Percentiles rank a stretch among this genome's conserved stretches.
Conservation (phyloP, 345 rosid species). For the Citrus hindsii region DNA sequence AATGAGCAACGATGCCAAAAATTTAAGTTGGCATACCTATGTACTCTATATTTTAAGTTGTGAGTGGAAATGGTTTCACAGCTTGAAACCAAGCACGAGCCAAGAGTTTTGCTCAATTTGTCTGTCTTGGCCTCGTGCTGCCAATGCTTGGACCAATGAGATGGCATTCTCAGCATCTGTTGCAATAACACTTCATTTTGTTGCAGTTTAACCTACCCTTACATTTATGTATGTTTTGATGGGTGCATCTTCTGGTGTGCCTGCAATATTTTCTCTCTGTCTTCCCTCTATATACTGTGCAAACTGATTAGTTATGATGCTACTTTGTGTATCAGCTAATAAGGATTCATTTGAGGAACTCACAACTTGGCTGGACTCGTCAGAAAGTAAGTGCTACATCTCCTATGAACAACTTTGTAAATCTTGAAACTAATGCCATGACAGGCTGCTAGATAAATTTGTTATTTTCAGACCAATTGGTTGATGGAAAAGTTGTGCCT, state of each 20-base stretch:
- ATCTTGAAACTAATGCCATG: background rate
- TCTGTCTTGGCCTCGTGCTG: background rate
- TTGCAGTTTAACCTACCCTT: background rate
- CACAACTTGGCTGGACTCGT: constrained; percentile 57
- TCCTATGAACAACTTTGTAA: background rate
- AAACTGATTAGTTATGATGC: constrained; percentile 8
- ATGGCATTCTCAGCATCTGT: background rate
- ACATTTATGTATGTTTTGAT: background rate
- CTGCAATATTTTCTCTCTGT: background rate
- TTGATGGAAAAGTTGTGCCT: constrained; percentile 17
- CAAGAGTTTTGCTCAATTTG: background rate
- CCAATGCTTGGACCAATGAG: background rate
- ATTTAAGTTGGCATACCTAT: background rate
- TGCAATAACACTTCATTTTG: background rate
- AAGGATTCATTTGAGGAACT: constrained; percentile 45
- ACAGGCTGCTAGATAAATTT: constrained; percentile 16
- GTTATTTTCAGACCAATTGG: constrained; percentile 11
- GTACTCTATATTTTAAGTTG: background rate
- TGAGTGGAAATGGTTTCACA: background rate
- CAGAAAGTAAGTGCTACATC: constrained; percentile 48
- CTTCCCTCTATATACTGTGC: background rate
- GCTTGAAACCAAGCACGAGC: constrained; percentile 6
- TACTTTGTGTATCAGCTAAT: constrained; percentile 29
- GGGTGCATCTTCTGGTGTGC: background rate
- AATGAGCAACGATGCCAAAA: background rate